Evolutionary conservation across 2,329 filamentous ascomycete genomes (phyloP).

Genomic region (Xylaria multiplex): DNA sequence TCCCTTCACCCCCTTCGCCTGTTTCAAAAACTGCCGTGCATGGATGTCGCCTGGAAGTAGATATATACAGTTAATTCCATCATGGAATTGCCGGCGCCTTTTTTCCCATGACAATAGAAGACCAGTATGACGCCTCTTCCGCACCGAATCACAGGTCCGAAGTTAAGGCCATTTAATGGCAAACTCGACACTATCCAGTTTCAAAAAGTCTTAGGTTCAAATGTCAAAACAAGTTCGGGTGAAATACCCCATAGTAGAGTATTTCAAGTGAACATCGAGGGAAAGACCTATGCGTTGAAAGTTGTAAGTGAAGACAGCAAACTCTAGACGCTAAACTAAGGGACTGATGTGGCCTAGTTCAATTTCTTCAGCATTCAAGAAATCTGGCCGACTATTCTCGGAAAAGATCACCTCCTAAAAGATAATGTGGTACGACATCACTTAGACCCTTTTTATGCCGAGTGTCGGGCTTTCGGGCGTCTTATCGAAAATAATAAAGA

Average conservation of each 20-base stretch:
- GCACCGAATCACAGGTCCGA: background rate
- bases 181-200: constrained; percentile 1
- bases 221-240: background rate
- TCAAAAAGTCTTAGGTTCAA: background rate
- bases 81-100: too few species aligned
- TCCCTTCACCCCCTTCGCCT: too few species aligned
- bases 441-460: constrained; percentile 31
- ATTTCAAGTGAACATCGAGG: constrained; percentile 8
- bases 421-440: constrained; percentile 20
- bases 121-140: too few species aligned
- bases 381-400: background rate
- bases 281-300: constrained; percentile 10
- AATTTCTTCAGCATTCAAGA: constrained; percentile 3
- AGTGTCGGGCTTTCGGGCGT: constrained; percentile 28
- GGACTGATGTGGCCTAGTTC: too few species aligned
- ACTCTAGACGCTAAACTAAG: too few species aligned
- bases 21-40: too few species aligned
- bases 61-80: too few species aligned
- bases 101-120: too few species aligned
- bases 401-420: constrained; percentile 5
- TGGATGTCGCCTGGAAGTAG: too few species aligned
- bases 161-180: background rate
- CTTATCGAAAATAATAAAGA: constrained; percentile 22
- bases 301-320: background rate
- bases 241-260: constrained; percentile 5